Evolutionary conservation across 768 basidiomycete species (phyloP).

Genomic region (Pleurotus eryngii): DNA sequence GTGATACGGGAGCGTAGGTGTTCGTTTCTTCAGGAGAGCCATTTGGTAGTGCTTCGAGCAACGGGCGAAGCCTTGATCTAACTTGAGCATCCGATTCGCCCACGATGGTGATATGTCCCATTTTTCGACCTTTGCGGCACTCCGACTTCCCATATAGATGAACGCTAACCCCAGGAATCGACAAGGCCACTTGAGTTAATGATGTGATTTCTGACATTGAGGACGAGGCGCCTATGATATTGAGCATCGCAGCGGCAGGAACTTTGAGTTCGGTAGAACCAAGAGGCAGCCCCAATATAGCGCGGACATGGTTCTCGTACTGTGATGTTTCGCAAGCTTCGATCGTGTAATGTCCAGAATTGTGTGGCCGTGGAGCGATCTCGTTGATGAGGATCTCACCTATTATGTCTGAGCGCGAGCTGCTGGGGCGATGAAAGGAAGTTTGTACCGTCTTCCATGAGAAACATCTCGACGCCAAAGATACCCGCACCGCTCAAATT

Average conservation of each 20-base stretch:
- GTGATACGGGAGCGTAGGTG: slow-evolving; percentile 46
- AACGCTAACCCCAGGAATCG: slow-evolving; percentile 69
- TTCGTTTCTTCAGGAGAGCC: slow-evolving; percentile 46
- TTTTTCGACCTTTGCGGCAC: slow-evolving; percentile 88
- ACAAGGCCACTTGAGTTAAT: slow-evolving; percentile 58
- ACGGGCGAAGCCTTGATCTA: slow-evolving; percentile 61
- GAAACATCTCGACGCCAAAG: slow-evolving; percentile 98
- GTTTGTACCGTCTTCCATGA: slow-evolving; percentile 72
- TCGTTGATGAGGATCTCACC: slow-evolving; percentile 87
- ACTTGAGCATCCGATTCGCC: slow-evolving; percentile 79
- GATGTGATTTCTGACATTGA: slow-evolving; percentile 56
- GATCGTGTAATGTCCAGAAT: slow-evolving; percentile 98
- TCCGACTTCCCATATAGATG: slow-evolving; percentile 96
- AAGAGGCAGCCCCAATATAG: slow-evolving; percentile 86
- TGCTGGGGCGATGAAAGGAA: too few relatives aligned
- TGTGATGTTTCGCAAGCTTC: slow-evolving; percentile 97
- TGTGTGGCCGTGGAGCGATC: slow-evolving; percentile 97
- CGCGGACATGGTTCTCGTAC: slow-evolving; percentile 95
- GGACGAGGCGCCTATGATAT: slow-evolving; percentile 83
- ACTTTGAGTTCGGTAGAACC: slow-evolving; percentile 88
- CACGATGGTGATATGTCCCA: slow-evolving; percentile 95
- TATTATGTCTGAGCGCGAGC: slow-evolving; percentile 22
- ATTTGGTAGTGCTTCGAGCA: slow-evolving; percentile 65
- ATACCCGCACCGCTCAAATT: slow-evolving; percentile 87
- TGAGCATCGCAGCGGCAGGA: slow-evolving; percentile 88